Evolutionary conservation across 176 grass and related monocot genomes (phyloP), one percentile per base, ranked within the genome.

Genomic region (Avena atlantica): DNA sequence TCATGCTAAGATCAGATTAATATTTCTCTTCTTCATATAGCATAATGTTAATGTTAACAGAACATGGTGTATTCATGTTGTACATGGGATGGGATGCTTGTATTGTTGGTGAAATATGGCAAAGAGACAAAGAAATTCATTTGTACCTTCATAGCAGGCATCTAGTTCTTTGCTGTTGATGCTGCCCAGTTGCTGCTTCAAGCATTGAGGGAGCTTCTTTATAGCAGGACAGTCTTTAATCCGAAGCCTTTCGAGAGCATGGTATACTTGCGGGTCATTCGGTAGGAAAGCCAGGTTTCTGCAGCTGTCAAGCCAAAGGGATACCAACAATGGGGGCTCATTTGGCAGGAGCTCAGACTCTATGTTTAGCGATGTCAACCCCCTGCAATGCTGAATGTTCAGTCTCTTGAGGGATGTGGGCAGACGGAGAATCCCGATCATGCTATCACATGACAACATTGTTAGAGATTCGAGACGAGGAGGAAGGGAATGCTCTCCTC

Each of bases 161-260:
- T 78, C 76, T 14, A 59, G 14, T 4, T 1, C 0, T 78, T 59
- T 78, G 0, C 0, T 0, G 0, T 17, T 4, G 47, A 57, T 9
- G 15, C 16, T 17, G 15, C 15, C 50, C 25, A 56, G 31, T 69
- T 17, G 71, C 11, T 73, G 44, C 10, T 48, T 31, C 11, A 59
- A 31, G 66, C 66, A 69, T 69, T 31, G 37, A 37, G 29, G 65
- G 15, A 69, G 66, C 15, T 69, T 69, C 31, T 69, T 69, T 69
- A 40, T 69, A 69, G 65, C 29, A 17, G 29, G 65, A 17, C 29
- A 68, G 0, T 2, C 29, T 17, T 3, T 68, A 68, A 36, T 36
- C 6, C 0, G 1, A 65, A 29, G 1, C 3, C 1, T 0, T 29
- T 6, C 5, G 37, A 40, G 37, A 40, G 37, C 37, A 6, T 40